Evolutionary conservation across 2,329 filamentous ascomycete genomes (phyloP).

Genomic region (Monilinia aucupariae): DNA sequence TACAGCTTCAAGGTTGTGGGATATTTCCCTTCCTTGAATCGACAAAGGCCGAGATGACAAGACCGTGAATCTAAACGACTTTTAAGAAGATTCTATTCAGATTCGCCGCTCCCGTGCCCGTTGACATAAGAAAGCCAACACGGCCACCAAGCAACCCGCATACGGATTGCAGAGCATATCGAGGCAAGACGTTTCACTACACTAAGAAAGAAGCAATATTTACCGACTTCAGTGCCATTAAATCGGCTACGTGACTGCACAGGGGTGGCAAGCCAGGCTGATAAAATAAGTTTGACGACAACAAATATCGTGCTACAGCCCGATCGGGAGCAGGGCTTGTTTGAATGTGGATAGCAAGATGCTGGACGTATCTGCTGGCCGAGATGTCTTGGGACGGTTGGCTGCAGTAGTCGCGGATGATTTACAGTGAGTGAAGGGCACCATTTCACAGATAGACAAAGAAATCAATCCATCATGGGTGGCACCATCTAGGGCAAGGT

Average conservation of each 20-base stretch:
- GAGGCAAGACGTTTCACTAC: constrained; percentile 33
- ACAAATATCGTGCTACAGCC: constrained; percentile 30
- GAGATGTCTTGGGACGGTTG: constrained; percentile 37
- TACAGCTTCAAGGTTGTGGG: constrained; percentile 7
- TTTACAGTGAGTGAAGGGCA: constrained; percentile 26
- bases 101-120: constrained; percentile 33
- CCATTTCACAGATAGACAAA: constrained; percentile 43
- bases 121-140: constrained; percentile 26
- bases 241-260: constrained; percentile 29
- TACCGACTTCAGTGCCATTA: constrained; percentile 26
- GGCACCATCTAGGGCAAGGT: constrained; percentile 28
- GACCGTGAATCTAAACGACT: constrained; percentile 27
- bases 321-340: constrained; percentile 33
- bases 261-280: constrained; percentile 26
- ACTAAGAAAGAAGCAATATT: constrained; percentile 23
- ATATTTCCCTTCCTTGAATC: constrained; percentile 20
- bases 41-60: constrained; percentile 23
- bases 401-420: constrained; percentile 45
- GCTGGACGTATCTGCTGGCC: constrained; percentile 31
- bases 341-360: constrained; percentile 31
- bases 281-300: constrained; percentile 34
- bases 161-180: constrained; percentile 29
- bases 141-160: constrained; percentile 28
- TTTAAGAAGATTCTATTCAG: constrained; percentile 29
- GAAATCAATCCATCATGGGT: constrained; percentile 34